Conservation (phyloP, 345 rosid species). For the Dimocarpus longan region DNA sequence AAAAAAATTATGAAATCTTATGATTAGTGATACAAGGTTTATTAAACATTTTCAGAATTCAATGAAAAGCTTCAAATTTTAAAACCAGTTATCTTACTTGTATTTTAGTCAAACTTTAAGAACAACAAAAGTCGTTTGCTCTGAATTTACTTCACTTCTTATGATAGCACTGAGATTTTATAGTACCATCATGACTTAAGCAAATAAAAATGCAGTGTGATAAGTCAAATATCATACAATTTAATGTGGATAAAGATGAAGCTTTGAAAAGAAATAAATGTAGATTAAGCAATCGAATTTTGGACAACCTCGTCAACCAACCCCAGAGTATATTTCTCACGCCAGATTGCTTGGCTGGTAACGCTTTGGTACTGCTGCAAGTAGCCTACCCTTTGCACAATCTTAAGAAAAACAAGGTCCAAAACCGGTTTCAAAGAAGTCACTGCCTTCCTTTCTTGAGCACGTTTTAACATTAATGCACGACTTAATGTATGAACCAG, state of each 20-base stretch:
- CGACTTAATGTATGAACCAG: neutral
- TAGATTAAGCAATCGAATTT: constrained; percentile 27
- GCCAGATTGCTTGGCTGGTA: constrained; percentile 44
- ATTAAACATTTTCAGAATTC: too few species aligned
- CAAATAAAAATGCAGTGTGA: neutral
- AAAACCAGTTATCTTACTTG: neutral
- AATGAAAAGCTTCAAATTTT: neutral
- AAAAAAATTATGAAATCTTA: neutral
- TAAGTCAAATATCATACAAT: neutral
- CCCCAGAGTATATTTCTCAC: constrained; percentile 12
- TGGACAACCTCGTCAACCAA: constrained; percentile 53
- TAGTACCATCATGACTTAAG: neutral
- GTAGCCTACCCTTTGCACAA: constrained; percentile 47
- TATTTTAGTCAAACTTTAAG: too few species aligned
- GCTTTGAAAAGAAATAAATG: neutral
- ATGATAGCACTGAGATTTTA: neutral
- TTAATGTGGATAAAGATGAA: neutral
- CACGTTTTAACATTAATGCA: neutral
- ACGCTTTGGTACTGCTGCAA: constrained; percentile 49
- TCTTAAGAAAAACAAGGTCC: constrained; percentile 14
- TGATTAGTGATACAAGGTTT: too few species aligned
- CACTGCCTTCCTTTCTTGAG: neutral
- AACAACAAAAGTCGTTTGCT: neutral
- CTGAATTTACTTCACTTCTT: constrained; percentile 2
- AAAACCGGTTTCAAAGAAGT: neutral